phyloP scores from a whole-genome alignment of 129 eudicot genomes.

The Tagetes patula region DNA sequence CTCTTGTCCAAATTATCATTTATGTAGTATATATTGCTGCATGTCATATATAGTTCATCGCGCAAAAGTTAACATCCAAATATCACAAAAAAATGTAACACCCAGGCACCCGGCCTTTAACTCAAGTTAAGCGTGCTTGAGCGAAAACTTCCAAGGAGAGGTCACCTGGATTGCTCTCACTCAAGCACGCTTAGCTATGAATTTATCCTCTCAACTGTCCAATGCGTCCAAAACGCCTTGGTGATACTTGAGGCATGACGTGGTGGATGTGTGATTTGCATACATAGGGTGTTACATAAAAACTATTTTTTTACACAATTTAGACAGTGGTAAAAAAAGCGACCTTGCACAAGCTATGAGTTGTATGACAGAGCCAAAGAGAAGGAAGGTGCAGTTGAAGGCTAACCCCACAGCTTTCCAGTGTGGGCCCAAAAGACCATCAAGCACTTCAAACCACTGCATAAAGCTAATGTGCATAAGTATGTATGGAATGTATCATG shows the following conservation, averaged over 20 bases:
- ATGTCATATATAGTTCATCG: conserved; percentile 10
- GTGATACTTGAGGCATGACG: too few relatives aligned
- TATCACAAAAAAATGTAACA: neutral
- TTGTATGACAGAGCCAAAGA: conserved; percentile 80
- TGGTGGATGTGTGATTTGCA: too few relatives aligned
- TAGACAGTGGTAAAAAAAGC: conserved; percentile 1
- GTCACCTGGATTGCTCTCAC: too few relatives aligned
- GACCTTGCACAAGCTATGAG: conserved; percentile 91
- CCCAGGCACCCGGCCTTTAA: too few relatives aligned
- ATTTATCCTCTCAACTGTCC: too few relatives aligned
- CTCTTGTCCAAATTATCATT: conserved; percentile 75
- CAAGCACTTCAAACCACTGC: conserved; percentile 90
- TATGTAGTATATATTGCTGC: conserved; percentile 80
- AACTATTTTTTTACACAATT: neutral
- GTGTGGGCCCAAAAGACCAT: conserved; percentile 68
- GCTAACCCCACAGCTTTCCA: conserved; percentile 80
- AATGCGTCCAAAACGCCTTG: too few relatives aligned
- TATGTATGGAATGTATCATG: conserved; percentile 34
- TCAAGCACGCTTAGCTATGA: too few relatives aligned
- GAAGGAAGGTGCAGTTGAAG: conserved; percentile 76
- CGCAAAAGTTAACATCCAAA: conserved; percentile 4
- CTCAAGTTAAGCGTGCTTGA: too few relatives aligned
- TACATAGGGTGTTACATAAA: neutral
- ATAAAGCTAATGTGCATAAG: conserved; percentile 29
- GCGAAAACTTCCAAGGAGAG: too few relatives aligned